Evolutionary conservation across 2,329 filamentous ascomycete species (phyloP).

Genomic region (Cylindrodendrum hubeiense): DNA sequence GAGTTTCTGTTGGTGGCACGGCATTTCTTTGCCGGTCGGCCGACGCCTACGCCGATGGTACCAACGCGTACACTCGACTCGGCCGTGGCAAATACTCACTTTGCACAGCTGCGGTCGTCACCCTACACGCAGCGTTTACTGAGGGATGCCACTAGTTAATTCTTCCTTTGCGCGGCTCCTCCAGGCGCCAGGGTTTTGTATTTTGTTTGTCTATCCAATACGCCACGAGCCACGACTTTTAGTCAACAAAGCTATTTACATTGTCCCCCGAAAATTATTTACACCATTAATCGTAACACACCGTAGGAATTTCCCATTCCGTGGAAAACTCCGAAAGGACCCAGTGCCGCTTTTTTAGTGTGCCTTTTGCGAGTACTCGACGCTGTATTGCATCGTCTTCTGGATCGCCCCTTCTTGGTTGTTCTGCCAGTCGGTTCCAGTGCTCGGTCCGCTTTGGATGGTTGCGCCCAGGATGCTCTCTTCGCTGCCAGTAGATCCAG

Average conservation of each 20-base stretch:
- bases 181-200: neutral
- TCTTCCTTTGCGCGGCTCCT: neutral
- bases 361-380: constrained; percentile 32
- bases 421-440: constrained; percentile 16
- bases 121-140: neutral
- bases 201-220: constrained; percentile 14
- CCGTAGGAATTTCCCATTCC: neutral
- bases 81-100: neutral
- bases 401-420: constrained; percentile 29
- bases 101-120: neutral
- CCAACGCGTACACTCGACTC: neutral
- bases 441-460: constrained; percentile 19
- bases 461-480: constrained; percentile 38
- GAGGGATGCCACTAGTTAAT: neutral
- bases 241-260: neutral
- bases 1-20: neutral
- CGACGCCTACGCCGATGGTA: constrained; percentile 11
- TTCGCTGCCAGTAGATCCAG: constrained; percentile 40
- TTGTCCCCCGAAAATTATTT: constrained; percentile 8
- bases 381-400: constrained; percentile 34
- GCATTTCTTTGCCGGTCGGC: constrained; percentile 13
- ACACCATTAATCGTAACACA: constrained; percentile 23
- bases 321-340: neutral
- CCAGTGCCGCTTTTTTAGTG: neutral
- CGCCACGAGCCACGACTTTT: neutral